These are phyloP conservation scores for Digitaria exilis DNA, from an alignment of 202 grass and related monocot species.

Conservation along the genomic window DNA sequence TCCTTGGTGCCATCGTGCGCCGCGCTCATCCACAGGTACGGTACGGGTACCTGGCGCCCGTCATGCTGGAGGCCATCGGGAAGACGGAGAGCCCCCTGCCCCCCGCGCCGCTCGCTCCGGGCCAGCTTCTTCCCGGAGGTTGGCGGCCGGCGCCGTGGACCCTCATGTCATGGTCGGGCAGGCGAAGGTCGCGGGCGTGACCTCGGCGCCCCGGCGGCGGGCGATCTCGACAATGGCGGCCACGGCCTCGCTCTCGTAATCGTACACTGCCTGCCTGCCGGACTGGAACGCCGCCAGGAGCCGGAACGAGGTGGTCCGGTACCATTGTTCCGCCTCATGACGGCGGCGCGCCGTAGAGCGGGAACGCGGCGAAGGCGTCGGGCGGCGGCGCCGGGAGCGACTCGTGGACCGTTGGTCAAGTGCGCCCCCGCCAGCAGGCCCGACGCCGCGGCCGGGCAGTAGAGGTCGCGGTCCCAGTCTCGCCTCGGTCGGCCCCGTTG, in stretches of 20 bases:
- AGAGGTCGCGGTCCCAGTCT: neutral
- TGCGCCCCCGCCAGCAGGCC: slow-evolving; percentile 55
- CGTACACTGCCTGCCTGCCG: slow-evolving; percentile 65
- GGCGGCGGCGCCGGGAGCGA: slow-evolving; percentile 60
- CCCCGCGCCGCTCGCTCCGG: slow-evolving; percentile 36
- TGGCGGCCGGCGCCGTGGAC: slow-evolving; percentile 60
- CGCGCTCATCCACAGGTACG: slow-evolving; percentile 90
- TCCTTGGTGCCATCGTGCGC: slow-evolving; percentile 85
- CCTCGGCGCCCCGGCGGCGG: slow-evolving; percentile 61
- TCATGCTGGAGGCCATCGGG: slow-evolving; percentile 73
- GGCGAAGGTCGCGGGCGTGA: slow-evolving; percentile 63
- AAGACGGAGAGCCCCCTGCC: slow-evolving; percentile 68
- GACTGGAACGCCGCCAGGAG: slow-evolving; percentile 69
- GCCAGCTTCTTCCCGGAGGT: slow-evolving; percentile 61
- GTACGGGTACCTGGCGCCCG: slow-evolving; percentile 78
- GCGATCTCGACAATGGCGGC: slow-evolving; percentile 54
- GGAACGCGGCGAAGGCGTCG: slow-evolving; percentile 68
- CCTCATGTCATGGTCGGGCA: slow-evolving; percentile 83
- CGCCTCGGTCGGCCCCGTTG: neutral
- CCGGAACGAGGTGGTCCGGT: slow-evolving; percentile 88
- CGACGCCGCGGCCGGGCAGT: slow-evolving; percentile 50
- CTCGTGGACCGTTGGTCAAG: slow-evolving; percentile 92
- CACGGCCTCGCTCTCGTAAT: slow-evolving; percentile 82
- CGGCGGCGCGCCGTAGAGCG: slow-evolving; percentile 59
- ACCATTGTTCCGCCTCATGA: slow-evolving; percentile 84